Evolutionary conservation across 495 filamentous ascomycete species (phyloP).

Genomic region (Penicillium atrosanguineum): DNA sequence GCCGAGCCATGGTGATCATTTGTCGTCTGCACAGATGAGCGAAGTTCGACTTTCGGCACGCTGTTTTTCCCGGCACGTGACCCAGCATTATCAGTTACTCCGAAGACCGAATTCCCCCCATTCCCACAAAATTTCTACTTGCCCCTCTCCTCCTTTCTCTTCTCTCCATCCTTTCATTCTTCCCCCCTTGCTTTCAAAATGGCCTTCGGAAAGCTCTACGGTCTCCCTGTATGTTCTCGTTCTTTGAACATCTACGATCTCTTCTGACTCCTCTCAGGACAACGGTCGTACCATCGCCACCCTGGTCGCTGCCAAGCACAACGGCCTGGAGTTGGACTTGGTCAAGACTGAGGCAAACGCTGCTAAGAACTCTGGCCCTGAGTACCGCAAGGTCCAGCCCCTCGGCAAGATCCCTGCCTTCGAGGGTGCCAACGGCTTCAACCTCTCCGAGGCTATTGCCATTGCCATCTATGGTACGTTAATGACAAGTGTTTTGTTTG

Average conservation of each 20-base stretch:
- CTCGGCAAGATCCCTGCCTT: conserved; percentile 92
- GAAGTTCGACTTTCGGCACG: conserved; percentile 2
- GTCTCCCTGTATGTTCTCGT: conserved; percentile 64
- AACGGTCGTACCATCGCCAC: conserved; percentile 88
- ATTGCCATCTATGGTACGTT: conserved; percentile 96
- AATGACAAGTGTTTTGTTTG: conserved; percentile 8
- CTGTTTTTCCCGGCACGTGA: conserved; percentile 33
- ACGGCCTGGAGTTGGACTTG: conserved; percentile 84
- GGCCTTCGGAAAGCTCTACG: conserved; percentile 97
- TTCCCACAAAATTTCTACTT: conserved; percentile 39
- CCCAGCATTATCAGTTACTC: conserved; percentile 27
- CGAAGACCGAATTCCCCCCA: conserved; percentile 31
- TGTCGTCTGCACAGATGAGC: neutral
- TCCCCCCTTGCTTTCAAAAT: conserved; percentile 52
- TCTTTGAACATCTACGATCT: neutral
- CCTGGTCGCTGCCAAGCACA: conserved; percentile 91
- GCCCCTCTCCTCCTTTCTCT: conserved; percentile 35
- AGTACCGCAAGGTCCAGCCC: conserved; percentile 82
- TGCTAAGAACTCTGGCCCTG: conserved; percentile 47
- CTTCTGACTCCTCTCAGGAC: conserved; percentile 49
- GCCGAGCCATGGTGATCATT: conserved; percentile 33
- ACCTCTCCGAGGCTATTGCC: conserved; percentile 84
- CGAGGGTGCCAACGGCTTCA: conserved; percentile 87
- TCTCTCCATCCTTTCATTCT: conserved; percentile 26
- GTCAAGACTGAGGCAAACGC: conserved; percentile 60